Conservation (phyloP, 345 rosid species). For the Raphanus sativus region DNA sequence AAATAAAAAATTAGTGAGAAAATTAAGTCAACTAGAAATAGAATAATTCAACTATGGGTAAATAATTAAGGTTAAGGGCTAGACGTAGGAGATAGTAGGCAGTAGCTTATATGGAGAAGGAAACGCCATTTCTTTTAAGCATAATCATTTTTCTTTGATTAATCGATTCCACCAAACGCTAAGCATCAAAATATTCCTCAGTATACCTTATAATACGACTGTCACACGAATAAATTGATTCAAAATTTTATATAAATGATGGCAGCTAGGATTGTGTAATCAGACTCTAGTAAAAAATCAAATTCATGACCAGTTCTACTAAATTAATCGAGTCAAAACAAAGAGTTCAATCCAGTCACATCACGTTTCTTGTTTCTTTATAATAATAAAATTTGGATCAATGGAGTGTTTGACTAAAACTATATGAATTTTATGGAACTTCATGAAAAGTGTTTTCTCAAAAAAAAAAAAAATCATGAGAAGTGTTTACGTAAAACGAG, state of each 20-base stretch:
- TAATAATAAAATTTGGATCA: conserved; percentile 4
- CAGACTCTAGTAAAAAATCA: conserved; percentile 49
- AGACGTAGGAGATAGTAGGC: conserved; percentile 24
- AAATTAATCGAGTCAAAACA: not conserved
- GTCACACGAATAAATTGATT: conserved; percentile 1
- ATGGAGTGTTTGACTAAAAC: conserved; percentile 3
- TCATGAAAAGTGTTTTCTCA: not conserved
- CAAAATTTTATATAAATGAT: not conserved
- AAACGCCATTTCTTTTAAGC: conserved; percentile 22
- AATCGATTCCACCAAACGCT: conserved; percentile 36
- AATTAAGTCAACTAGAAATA: conserved; percentile 29
- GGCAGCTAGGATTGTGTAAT: conserved; percentile 31
- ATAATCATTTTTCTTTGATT: conserved; percentile 23
- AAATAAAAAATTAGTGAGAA: conserved; percentile 7
- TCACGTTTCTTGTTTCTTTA: conserved; percentile 22
- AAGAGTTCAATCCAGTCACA: conserved; percentile 12
- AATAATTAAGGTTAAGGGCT: conserved; percentile 25
- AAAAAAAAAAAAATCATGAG: not conserved
- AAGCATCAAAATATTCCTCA: conserved; percentile 12
- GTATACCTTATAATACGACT: conserved; percentile 2
- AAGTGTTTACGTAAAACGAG: not conserved
- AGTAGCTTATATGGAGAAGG: conserved; percentile 24
- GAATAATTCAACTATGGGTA: conserved; percentile 15
- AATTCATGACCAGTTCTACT: conserved; percentile 23
- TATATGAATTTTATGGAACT: not conserved